Base-by-base conservation (phyloP, 257 asterid genomes). In the Craterostigma plantagineum region DNA sequence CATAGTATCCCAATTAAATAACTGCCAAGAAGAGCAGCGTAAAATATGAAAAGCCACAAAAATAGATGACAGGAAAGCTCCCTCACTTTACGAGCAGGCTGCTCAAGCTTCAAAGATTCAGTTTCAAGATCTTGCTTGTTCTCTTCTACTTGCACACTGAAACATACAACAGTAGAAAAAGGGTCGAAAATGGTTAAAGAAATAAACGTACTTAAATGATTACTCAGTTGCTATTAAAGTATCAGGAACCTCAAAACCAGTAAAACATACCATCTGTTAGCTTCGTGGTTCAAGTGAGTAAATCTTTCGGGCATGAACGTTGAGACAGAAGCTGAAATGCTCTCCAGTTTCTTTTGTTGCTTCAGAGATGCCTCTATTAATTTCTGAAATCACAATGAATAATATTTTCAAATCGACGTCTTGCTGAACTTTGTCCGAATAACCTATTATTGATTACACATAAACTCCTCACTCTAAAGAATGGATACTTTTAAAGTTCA, bases 301-400 rank as follows among this genome's bases (percentile, higher is more conserved):
- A 34, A 14, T 55, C 65, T 76, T 60, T 68, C 82, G 34, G 92
- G 76, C 53, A 76, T 39, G 47, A 33, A 48, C 14, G 79, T 44
- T 12, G 93, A 90, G 60, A 81, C 78, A 57, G 33, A 57, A 49
- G 79, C 72, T 54, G 93, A 70, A 43, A 82, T 59, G n/a, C 58
- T 63, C 53, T 79, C 75, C 62, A 87, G 54, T 55, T 61, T 87
- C 81, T 64, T 87, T 56, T 74, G 92, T 49, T 81, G 95, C 53
- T 50, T 57, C 57, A 82, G 33, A 1, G 93, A 79, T 9, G 77
- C 93, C 62, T 76, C 86, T 38, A 87, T 79, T 55, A 82, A 64
- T 61, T 79, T 82, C 97, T 81, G 75, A 64, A 65, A 43, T 42
- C 33, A 46, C 15, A 54, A 45, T 27, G 16, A 34, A 11, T 23